Percentiles rank a stretch among this genome's conserved stretches.
Conservation (phyloP, 495 filamentous ascomycete species). For the Talaromyces proteolyticus region DNA sequence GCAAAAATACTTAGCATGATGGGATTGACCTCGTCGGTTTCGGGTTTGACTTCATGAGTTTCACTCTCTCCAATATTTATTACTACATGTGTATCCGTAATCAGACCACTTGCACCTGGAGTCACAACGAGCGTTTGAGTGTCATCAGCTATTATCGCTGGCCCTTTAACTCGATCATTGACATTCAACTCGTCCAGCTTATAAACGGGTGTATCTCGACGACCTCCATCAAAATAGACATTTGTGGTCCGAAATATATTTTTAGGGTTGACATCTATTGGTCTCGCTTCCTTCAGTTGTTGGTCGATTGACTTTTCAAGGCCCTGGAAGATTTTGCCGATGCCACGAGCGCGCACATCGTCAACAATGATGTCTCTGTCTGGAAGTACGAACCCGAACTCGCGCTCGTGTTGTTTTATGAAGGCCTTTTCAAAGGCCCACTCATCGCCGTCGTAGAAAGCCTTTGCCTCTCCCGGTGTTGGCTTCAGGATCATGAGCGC, state of each 20-base stretch:
- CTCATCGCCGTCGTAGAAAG: conserved; percentile 54
- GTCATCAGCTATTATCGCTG: conserved; percentile 82
- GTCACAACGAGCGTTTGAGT: conserved; percentile 91
- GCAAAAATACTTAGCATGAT: conserved; percentile 90
- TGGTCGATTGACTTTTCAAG: conserved; percentile 79
- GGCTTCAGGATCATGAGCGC: conserved; percentile 77
- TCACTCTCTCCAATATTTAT: conserved; percentile 21
- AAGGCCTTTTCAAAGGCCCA: conserved; percentile 84
- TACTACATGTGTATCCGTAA: conserved; percentile 16
- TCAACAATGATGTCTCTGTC: conserved; percentile 89
- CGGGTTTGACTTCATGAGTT: conserved; percentile 34
- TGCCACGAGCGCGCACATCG: conserved; percentile 83
- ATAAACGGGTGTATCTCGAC: conserved; percentile 74
- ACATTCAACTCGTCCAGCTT: conserved; percentile 67
- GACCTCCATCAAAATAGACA: conserved; percentile 47
- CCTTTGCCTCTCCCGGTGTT: conserved; percentile 49
- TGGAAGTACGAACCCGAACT: conserved; percentile 90
- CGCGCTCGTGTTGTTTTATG: conserved; percentile 79
- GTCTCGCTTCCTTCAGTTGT: conserved; percentile 64
- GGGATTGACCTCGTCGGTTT: conserved; percentile 43
- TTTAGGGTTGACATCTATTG: conserved; percentile 21
- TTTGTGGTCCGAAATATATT: conserved; percentile 24
- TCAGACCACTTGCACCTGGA: conserved; percentile 54
- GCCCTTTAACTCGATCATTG: conserved; percentile 70
- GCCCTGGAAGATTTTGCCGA: conserved; percentile 74